Evolutionary conservation across 129 eudicot genomes (phyloP).

Genomic region (Pittosporum tobira): DNA sequence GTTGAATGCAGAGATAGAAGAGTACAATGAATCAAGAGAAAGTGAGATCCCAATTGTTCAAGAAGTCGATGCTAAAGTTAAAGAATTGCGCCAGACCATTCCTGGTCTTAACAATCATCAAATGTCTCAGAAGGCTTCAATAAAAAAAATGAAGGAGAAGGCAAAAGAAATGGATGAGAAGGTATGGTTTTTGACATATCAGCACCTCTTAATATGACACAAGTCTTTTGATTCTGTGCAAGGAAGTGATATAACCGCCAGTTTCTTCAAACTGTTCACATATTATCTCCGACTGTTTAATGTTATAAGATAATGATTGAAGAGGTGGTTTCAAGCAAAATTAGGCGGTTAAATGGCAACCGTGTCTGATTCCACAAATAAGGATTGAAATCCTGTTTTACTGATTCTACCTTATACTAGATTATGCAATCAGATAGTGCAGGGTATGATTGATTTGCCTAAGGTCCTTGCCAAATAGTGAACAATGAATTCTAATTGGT

Average conservation of each 20-base stretch:
- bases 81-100: conserved; percentile 54
- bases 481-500: too few species aligned
- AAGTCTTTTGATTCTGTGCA: background rate
- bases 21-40: conserved; percentile 52
- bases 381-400: too few species aligned
- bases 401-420: too few species aligned
- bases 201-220: background rate
- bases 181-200: conserved; percentile 27
- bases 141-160: conserved; percentile 53
- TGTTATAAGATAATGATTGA: too few species aligned
- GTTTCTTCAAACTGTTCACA: too few species aligned
- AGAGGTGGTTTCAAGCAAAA: too few species aligned
- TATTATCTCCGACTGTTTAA: too few species aligned
- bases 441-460: too few species aligned
- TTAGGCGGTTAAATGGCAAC: too few species aligned
- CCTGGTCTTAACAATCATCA: conserved; percentile 66
- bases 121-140: conserved; percentile 40
- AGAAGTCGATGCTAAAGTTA: conserved; percentile 55
- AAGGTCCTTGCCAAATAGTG: too few species aligned
- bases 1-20: conserved; percentile 57
- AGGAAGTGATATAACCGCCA: background rate
- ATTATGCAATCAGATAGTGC: too few species aligned
- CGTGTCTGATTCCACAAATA: too few species aligned
- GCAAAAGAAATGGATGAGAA: conserved; percentile 65
- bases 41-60: conserved; percentile 64